Evolutionary conservation across 352 stramenopile genomes (phyloP), one percentile per base, ranked within the genome.

Genomic region (Pythium aquatile): DNA sequence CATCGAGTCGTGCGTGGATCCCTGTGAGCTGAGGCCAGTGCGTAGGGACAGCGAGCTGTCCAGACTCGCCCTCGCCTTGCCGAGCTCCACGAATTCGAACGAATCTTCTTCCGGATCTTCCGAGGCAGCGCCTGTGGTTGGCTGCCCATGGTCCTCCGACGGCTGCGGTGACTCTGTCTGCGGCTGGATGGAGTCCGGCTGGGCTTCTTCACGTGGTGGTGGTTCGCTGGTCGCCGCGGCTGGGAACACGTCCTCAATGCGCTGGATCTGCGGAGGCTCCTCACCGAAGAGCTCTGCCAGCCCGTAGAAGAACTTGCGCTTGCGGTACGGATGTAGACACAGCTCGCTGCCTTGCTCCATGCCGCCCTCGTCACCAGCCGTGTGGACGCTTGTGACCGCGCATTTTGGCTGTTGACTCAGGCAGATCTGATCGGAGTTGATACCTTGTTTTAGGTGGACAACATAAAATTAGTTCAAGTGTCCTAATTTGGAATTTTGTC

Each of bases 301-400:
- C 16, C 80, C 83, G 11, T 68, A 69, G 60, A 92, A 94, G 69
- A 91, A 93, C 68, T 91, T 91, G 67, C 82, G 78, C 70, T 94
- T 91, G 44, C 79, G 77, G 46, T 82, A 80, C 57, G 77, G 75
- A 66, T 90, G 79, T 47, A 92, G 65, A 54, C 67, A 66, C 9
- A 33, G 24, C 8, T 59, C 52, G 26, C 26, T 24, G 20, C 20
- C 16, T 8, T 10, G 7, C 6, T 65, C 56, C 63, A 69, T 69
- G 9, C 52, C 28, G 29, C 30, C 29, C 11, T 16, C 10, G n/a
- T n/a, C 49, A 10, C 28, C 8, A 46, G 52, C 30, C n/a, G 7
- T 8, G 24, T 30, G 14, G 33, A 35, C 52, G 5, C n/a, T 30
- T 20, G 48, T 49, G 54, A 20, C n/a, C 1, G 11, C 42, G 5